These are phyloP conservation scores for Xylaria sp. DNA, from an alignment of 2,329 filamentous ascomycete species.

Conservation along the genomic window DNA sequence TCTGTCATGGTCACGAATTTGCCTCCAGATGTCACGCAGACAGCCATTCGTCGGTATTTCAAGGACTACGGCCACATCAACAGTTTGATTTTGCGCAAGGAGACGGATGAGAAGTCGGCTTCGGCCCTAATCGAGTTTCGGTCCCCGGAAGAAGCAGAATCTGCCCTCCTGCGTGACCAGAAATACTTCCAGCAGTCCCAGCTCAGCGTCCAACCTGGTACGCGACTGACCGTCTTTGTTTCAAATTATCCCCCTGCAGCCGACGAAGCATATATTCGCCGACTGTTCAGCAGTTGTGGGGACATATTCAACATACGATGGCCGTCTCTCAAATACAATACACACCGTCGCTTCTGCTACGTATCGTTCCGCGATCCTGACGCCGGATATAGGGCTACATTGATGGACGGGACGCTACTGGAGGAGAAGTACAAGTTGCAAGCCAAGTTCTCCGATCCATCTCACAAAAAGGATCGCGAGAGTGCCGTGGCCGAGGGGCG, in stretches of 20 bases:
- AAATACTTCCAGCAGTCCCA: slow-evolving; percentile 71
- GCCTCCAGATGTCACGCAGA: slow-evolving; percentile 62
- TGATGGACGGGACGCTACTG: slow-evolving; percentile 65
- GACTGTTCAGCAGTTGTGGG: slow-evolving; percentile 69
- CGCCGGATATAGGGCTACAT: slow-evolving; percentile 65
- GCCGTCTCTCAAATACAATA: slow-evolving; percentile 85
- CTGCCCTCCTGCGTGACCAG: slow-evolving; percentile 73
- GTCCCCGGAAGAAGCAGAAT: slow-evolving; percentile 70
- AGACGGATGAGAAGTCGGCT: slow-evolving; percentile 54
- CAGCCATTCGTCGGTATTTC: slow-evolving; percentile 81
- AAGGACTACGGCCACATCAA: slow-evolving; percentile 83
- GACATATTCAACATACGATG: slow-evolving; percentile 81
- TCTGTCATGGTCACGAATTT: slow-evolving; percentile 77
- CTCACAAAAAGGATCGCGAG: slow-evolving; percentile 68
- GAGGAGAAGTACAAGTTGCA: slow-evolving; percentile 64
- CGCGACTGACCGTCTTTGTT: slow-evolving; percentile 77
- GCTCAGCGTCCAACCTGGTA: slow-evolving; percentile 69
- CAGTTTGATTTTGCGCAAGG: slow-evolving; percentile 62
- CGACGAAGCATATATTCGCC: slow-evolving; percentile 63
- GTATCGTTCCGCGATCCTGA: slow-evolving; percentile 71
- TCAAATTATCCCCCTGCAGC: slow-evolving; percentile 81
- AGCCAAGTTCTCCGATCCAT: slow-evolving; percentile 80
- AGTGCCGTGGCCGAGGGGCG: slow-evolving; percentile 81
- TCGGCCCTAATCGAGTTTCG: slow-evolving; percentile 83
- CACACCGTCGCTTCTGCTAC: slow-evolving; percentile 90